phyloP scores from a whole-genome alignment of 2,329 filamentous ascomycete species.

The Scytalidium sp. region DNA sequence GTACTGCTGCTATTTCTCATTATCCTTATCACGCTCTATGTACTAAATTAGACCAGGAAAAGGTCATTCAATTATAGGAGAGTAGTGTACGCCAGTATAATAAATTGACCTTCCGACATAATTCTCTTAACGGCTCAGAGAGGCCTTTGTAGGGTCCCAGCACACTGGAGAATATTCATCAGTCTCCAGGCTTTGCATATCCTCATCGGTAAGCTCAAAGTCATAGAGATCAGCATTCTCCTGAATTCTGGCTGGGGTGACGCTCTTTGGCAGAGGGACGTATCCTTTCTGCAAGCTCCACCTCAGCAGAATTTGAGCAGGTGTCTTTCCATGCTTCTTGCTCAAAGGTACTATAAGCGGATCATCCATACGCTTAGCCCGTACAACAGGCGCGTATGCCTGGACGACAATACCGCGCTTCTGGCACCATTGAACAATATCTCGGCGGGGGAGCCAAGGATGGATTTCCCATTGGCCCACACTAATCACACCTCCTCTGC shows the following conservation, averaged over 20 bases:
- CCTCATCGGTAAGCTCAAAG: constrained; percentile 52
- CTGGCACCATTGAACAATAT: constrained; percentile 76
- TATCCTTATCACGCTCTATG: too few relatives aligned
- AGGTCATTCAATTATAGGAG: too few relatives aligned
- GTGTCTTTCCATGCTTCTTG: constrained; percentile 69
- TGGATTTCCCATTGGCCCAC: constrained; percentile 90
- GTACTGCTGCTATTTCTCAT: neutral
- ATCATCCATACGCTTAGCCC: constrained; percentile 70
- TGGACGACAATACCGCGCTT: constrained; percentile 61
- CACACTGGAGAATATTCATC: constrained; percentile 50
- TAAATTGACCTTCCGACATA: too few relatives aligned
- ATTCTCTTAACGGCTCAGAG: constrained; percentile 36
- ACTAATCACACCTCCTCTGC: constrained; percentile 69
- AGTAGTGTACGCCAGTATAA: too few relatives aligned
- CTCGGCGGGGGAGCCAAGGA: constrained; percentile 77
- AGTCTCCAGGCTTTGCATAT: constrained; percentile 47
- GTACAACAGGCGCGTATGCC: constrained; percentile 59
- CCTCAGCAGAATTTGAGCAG: constrained; percentile 74
- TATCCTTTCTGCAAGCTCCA: constrained; percentile 81
- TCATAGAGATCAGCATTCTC: constrained; percentile 58
- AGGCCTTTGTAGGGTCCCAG: constrained; percentile 53
- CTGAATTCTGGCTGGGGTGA: constrained; percentile 62
- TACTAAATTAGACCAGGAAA: too few relatives aligned
- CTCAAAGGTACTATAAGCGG: constrained; percentile 60
- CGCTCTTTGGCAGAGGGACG: constrained; percentile 72